Evolutionary conservation across 352 stramenopile species (phyloP), one percentile per base, ranked within the genome.

Genomic region (Peronospora destructor): DNA sequence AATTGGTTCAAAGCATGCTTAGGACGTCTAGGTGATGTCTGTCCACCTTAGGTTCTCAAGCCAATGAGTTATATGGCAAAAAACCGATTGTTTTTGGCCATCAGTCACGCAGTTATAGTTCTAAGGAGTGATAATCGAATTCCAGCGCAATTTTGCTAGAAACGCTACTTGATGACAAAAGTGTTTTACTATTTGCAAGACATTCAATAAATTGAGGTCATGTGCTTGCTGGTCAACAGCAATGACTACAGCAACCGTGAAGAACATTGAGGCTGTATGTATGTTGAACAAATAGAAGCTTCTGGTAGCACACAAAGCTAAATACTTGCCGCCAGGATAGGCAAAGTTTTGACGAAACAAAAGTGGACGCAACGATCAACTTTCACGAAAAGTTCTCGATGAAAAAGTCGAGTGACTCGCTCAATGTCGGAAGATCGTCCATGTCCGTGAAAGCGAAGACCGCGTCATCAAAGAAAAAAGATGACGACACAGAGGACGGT

Each of bases 351-450:
- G n/a, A 52, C 41, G 23, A 32, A 45, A 14, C 53, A 12, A 45
- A 33, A 25, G 11, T 14, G 8, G 13, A 48, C 36, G 29, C 40
- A 28, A 45, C 33, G 11, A 14, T 19, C 19, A 6, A 2, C 21
- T n/a, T 19, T 21, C 0, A 10, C 23, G 2, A 36, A 50, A 75
- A 64, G 41, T 62, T 75, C 40, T 66, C 64, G 48, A 83, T 83
- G 44, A 83, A 72, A 35, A 83, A 83, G 23, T 83, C 71, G 29
- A 83, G 65, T n/a, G 68, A 77, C 34, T 83, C 71, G 33, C 71
- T 73, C 16, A 83, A 41, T 13, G 66, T 69, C 32, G 71, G 71
- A 19, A 83, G 61, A 16, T 75, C 58, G 26, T 66, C 49, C 12
- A 41, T 39, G 8, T 66, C 56, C 61, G 61, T 51, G 8, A 54